A percentile compares a stretch with the other conserved stretches of the same genome.
Conservation (phyloP, 805 yeast genomes). For the Saccharomycopsis fibuligera region DNA sequence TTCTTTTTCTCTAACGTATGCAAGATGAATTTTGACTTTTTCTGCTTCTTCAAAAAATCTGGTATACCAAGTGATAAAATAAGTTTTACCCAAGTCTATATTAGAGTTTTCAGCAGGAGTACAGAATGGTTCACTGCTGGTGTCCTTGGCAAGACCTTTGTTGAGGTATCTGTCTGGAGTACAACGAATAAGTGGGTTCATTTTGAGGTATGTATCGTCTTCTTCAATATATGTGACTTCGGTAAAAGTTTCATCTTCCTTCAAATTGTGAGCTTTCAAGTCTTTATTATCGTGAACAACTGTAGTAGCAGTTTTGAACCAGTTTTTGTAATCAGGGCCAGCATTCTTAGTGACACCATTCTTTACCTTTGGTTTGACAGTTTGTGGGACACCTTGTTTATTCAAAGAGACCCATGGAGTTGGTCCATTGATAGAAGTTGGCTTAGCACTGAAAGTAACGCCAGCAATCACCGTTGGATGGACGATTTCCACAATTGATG, state of each 20-base stretch:
- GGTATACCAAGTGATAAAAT: conserved; percentile 79
- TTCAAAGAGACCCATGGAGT: conserved; percentile 78
- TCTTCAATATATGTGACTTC: conserved; percentile 57
- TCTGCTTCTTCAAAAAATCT: conserved; percentile 54
- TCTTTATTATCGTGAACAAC: conserved; percentile 51
- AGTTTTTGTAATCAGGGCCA: conserved; percentile 68
- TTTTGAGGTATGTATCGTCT: conserved; percentile 61
- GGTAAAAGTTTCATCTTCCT: conserved; percentile 47
- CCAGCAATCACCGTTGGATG: conserved; percentile 63
- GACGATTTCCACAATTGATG: conserved; percentile 49
- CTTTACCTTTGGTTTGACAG: conserved; percentile 69
- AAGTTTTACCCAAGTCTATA: conserved; percentile 54
- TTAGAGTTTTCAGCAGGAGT: conserved; percentile 60
- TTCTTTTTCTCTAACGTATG: conserved; percentile 52
- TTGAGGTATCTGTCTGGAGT: conserved; percentile 68
- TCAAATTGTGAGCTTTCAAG: conserved; percentile 68
- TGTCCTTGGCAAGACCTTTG: conserved; percentile 53
- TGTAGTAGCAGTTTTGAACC: conserved; percentile 66
- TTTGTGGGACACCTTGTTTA: conserved; percentile 72
- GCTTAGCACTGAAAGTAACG: conserved; percentile 45
- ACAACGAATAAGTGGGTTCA: conserved; percentile 80
- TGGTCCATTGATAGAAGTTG: conserved; percentile 50
- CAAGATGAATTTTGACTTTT: conserved; percentile 60
- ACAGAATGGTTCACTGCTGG: conserved; percentile 74
- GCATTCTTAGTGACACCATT: conserved; percentile 63